Conservation (phyloP, 192 early-diverging fungal genomes). For the Backusella parvicylindrica region DNA sequence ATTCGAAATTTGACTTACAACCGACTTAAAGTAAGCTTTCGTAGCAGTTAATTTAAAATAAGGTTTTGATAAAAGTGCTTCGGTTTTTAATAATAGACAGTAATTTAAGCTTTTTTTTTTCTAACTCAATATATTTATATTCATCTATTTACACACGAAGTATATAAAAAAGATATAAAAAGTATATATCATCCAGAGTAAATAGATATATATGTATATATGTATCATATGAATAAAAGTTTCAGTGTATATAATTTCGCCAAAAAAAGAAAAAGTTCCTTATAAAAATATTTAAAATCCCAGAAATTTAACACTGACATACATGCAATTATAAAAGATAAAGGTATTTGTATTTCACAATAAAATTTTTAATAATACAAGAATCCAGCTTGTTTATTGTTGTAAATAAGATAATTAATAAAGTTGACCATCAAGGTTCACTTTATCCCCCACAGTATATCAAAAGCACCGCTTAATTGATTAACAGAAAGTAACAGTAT, state of each 20-base stretch:
- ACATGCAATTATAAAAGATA: neutral
- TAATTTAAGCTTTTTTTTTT: neutral
- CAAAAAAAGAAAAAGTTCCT: neutral
- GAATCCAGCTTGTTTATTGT: neutral
- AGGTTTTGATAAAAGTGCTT: neutral
- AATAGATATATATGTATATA: too few relatives aligned
- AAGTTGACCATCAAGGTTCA: neutral
- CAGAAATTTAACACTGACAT: neutral
- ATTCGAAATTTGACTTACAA: neutral
- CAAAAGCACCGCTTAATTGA: neutral
- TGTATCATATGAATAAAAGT: neutral
- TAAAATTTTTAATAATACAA: neutral
- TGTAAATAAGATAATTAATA: neutral
- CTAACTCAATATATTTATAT: too few relatives aligned
- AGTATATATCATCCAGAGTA: too few relatives aligned
- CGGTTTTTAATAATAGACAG: neutral
- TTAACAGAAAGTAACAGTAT: slow-evolving; percentile 25
- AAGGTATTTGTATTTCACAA: neutral
- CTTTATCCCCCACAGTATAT: neutral
- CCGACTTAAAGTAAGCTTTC: neutral
- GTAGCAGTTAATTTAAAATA: neutral
- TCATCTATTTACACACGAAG: too few relatives aligned
- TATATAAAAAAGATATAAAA: too few relatives aligned
- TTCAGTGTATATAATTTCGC: neutral
- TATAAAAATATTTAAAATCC: neutral